Conservation (phyloP, 495 filamentous ascomycete genomes). For the Talaromyces trachyspermus region DNA sequence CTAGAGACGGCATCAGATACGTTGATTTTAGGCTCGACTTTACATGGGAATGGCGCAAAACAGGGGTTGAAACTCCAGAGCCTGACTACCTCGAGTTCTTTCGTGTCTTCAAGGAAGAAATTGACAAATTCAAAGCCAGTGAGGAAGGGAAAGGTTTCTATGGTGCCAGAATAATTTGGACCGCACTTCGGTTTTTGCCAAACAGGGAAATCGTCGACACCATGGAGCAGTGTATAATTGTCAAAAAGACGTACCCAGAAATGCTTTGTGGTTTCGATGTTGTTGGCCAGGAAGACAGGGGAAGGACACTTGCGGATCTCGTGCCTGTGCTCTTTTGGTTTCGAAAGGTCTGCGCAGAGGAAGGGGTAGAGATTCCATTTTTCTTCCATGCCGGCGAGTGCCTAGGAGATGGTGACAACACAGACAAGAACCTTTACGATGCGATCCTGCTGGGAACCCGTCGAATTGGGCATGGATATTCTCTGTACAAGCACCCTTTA, state of each 20-base stretch:
- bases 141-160: slow-evolving; percentile 70
- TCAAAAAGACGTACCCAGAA: slow-evolving; percentile 71
- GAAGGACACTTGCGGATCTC: slow-evolving; percentile 66
- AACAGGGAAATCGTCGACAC: slow-evolving; percentile 60
- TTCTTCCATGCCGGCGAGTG: slow-evolving; percentile 91
- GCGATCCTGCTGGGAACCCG: slow-evolving; percentile 80
- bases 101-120: slow-evolving; percentile 64
- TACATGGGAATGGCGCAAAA: slow-evolving; percentile 49
- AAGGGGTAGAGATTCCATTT: slow-evolving; percentile 82
- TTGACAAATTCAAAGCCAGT: slow-evolving; percentile 65
- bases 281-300: slow-evolving; percentile 76
- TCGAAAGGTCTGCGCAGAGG: slow-evolving; percentile 69
- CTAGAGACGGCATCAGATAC: slow-evolving; percentile 74
- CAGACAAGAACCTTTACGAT: slow-evolving; percentile 85
- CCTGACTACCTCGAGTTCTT: slow-evolving; percentile 58
- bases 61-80: slow-evolving; percentile 53
- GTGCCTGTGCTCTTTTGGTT: slow-evolving; percentile 89
- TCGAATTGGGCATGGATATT: slow-evolving; percentile 82
- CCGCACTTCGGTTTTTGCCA: slow-evolving; percentile 53
- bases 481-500: slow-evolving; percentile 84
- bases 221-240: slow-evolving; percentile 79
- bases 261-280: slow-evolving; percentile 83
- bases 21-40: slow-evolving; percentile 63
- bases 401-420: slow-evolving; percentile 65
- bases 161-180: slow-evolving; percentile 86